These are phyloP conservation scores for Nitzschia sp. DNA, from an alignment of 108 stramenopile species.

Conservation along the genomic window DNA sequence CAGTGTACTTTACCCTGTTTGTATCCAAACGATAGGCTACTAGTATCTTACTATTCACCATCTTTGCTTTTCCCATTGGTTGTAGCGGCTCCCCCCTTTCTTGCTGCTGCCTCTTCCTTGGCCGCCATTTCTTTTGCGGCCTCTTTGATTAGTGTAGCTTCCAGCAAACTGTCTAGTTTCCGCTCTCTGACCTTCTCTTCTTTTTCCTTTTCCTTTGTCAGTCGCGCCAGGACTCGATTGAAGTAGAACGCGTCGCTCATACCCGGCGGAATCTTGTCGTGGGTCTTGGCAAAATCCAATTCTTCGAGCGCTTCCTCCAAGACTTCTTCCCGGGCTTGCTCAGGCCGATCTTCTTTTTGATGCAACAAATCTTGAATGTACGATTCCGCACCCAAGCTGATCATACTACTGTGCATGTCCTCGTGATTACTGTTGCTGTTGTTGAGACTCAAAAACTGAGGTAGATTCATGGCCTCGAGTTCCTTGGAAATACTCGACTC, in stretches of 20 bases:
- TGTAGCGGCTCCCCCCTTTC: no score
- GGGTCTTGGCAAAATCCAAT: constrained; percentile 10
- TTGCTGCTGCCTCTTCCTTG: not conserved
- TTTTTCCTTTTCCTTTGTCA: constrained; percentile 3
- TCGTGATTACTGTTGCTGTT: not conserved
- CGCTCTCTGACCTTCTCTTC: constrained; percentile 1
- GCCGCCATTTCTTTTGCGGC: not conserved
- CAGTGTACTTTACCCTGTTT: no score
- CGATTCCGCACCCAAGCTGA: constrained; percentile 16
- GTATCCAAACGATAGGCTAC: no score
- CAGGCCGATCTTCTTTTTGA: constrained; percentile 8
- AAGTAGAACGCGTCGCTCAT: constrained; percentile 15
- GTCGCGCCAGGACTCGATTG: not conserved
- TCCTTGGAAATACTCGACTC: not conserved
- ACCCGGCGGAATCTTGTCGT: constrained; percentile 14
- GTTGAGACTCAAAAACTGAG: not conserved
- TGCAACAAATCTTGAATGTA: constrained; percentile 22
- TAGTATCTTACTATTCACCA: no score
- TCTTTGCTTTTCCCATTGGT: no score
- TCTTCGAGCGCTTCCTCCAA: constrained; percentile 25
- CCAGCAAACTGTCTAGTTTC: constrained; percentile 1
- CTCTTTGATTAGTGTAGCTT: not conserved
- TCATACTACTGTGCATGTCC: not conserved
- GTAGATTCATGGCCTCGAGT: constrained; percentile 1
- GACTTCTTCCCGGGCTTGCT: constrained; percentile 11